These are phyloP conservation scores for Neurospora tetrasperma DNA, from an alignment of 495 filamentous ascomycete genomes.

Conservation along the genomic window DNA sequence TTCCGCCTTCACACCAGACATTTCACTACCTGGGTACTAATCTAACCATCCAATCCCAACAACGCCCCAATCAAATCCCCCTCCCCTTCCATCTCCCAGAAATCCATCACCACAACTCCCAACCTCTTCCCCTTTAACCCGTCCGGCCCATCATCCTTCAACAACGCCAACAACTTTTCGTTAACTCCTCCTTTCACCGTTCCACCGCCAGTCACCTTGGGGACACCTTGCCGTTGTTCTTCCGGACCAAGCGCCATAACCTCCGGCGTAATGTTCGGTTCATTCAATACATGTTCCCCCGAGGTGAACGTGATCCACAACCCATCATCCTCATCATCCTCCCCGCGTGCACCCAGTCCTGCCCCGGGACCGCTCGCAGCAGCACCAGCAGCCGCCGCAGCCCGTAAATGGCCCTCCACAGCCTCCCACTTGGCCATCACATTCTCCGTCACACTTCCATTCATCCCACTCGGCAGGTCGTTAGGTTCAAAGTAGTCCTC, in stretches of 20 bases:
- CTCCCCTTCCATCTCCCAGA: not conserved
- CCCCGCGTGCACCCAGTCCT: no score
- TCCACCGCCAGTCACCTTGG: not conserved
- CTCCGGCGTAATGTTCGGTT: conserved; percentile 32
- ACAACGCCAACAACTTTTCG: not conserved
- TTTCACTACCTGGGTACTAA: not conserved
- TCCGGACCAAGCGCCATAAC: conserved; percentile 29
- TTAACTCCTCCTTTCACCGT: not conserved
- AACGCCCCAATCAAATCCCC: not conserved
- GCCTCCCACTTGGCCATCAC: conserved; percentile 63
- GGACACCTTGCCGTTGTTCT: not conserved
- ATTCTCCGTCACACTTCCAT: conserved; percentile 33
- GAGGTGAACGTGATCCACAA: conserved; percentile 44
- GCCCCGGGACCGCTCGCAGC: no score
- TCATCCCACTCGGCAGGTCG: conserved; percentile 22
- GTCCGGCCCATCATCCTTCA: not conserved
- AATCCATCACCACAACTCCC: not conserved
- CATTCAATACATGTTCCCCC: conserved; percentile 31
- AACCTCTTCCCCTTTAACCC: not conserved
- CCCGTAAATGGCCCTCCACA: conserved; percentile 54
- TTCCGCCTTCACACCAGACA: not conserved
- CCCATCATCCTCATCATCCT: conserved; percentile 8
- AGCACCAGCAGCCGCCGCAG: conserved; percentile 34
- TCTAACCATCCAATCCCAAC: not conserved
- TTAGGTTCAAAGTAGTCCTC: conserved; percentile 85